phyloP scores from a whole-genome alignment of 768 basidiomycete genomes.

The Cystobasidium onofrii region DNA sequence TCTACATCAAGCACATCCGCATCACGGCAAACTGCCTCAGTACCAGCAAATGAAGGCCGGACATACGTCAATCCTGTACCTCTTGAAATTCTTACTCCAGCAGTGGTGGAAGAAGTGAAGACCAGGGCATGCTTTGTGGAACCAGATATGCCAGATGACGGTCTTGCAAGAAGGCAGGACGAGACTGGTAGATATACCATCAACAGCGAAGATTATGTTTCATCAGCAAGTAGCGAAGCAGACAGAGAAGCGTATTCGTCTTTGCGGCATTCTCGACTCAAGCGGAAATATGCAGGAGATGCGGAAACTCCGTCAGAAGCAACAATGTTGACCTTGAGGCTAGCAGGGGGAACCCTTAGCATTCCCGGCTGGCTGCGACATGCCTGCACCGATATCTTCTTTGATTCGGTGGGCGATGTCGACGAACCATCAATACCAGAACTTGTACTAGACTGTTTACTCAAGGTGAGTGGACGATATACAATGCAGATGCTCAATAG shows the following conservation, averaged over 20 bases:
- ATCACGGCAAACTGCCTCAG: conserved; percentile 46
- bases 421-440: conserved; percentile 80
- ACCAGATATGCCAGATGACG: conserved; percentile 24
- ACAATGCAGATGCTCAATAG: conserved; percentile 31
- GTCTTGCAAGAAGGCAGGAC: neutral
- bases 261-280: neutral
- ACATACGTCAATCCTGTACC: conserved; percentile 64
- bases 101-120: conserved; percentile 80
- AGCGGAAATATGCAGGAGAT: conserved; percentile 12
- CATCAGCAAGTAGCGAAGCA: neutral
- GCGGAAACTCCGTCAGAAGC: conserved; percentile 19
- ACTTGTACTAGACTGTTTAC: conserved; percentile 64
- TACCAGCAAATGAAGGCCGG: conserved; percentile 51
- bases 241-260: neutral
- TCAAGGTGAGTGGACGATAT: conserved; percentile 55
- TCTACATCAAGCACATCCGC: conserved; percentile 44
- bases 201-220: conserved; percentile 11
- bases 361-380: conserved; percentile 95
- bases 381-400: conserved; percentile 78
- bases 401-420: conserved; percentile 70
- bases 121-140: conserved; percentile 77
- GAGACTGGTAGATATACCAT: neutral
- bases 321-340: conserved; percentile 21
- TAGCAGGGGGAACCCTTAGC: conserved; percentile 53
- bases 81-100: conserved; percentile 66